A percentile compares a stretch with the other conserved stretches of the same genome.
These are phyloP conservation scores for Scorias spongiosa DNA, from an alignment of 2,329 filamentous ascomycete genomes.

Conservation along the genomic window DNA sequence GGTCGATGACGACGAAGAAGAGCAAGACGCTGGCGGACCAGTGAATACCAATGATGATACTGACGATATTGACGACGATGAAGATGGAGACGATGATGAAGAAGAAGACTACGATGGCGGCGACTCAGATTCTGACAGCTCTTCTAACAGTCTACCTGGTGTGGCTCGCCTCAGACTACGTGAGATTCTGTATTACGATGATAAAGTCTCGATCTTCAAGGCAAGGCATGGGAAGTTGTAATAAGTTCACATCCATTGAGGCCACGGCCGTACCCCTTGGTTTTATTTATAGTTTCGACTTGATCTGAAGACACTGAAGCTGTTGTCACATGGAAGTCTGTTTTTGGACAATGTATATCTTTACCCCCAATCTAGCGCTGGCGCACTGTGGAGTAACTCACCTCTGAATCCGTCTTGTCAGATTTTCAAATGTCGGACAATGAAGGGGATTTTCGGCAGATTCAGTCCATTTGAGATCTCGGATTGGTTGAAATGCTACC, in stretches of 20 bases:
- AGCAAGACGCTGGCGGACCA: constrained; percentile 4
- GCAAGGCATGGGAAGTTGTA: constrained; percentile 45
- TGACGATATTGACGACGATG: constrained; percentile 16
- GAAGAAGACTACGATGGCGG: constrained; percentile 26
- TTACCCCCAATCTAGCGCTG: too few species aligned
- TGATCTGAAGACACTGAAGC: too few species aligned
- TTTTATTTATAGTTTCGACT: too few species aligned
- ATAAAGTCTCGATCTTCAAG: constrained; percentile 68
- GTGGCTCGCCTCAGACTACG: constrained; percentile 43
- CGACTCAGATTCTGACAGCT: constrained; percentile 1
- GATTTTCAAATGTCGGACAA: too few species aligned
- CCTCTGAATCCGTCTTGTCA: too few species aligned
- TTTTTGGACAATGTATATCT: too few species aligned
- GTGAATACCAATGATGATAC: constrained; percentile 4
- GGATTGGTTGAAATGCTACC: too few species aligned
- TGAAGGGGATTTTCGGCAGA: too few species aligned
- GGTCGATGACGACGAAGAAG: constrained; percentile 5
- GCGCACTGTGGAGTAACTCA: too few species aligned
- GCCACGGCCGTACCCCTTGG: too few species aligned
- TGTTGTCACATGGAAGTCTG: too few species aligned
- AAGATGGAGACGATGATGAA: constrained; percentile 24
- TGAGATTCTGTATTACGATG: constrained; percentile 74
- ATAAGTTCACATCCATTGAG: neutral
- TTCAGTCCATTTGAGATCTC: too few species aligned
- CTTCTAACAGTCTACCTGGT: constrained; percentile 3